Percentiles rank a stretch among this genome's conserved stretches.
Conservation (phyloP, 2,329 filamentous ascomycete genomes). For the Hymenoscyphus repandus region DNA sequence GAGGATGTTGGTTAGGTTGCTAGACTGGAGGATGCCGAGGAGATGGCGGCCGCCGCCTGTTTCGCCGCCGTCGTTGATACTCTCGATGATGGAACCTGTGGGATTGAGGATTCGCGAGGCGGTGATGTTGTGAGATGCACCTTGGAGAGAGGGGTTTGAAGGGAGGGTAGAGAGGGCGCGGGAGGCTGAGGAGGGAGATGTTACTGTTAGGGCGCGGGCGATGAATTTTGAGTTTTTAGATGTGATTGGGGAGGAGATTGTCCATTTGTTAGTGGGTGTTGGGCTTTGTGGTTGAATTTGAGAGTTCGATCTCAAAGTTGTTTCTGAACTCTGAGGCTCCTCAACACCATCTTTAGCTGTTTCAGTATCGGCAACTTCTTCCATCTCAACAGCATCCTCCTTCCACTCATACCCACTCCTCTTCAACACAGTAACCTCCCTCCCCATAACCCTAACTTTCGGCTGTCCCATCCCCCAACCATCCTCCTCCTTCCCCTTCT, state of each 20-base stretch:
- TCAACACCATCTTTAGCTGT: conserved; percentile 2
- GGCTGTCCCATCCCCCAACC: conserved; percentile 70
- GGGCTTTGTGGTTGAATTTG: conserved; percentile 1
- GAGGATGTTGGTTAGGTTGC: conserved; percentile 45
- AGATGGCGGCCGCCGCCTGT: conserved; percentile 52
- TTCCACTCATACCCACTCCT: conserved; percentile 66
- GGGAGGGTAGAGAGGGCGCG: conserved; percentile 44
- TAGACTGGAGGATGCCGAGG: conserved; percentile 47
- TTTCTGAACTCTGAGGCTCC: not conserved
- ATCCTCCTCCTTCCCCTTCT: conserved; percentile 58
- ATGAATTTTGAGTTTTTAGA: conserved; percentile 53
- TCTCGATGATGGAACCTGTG: conserved; percentile 23
- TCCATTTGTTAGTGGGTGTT: conserved; percentile 36
- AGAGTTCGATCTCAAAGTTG: conserved; percentile 1
- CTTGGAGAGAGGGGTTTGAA: conserved; percentile 43
- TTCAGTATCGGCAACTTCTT: conserved; percentile 5
- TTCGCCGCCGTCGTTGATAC: conserved; percentile 52
- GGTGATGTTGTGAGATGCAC: conserved; percentile 49
- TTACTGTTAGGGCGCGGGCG: conserved; percentile 44
- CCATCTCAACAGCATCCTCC: conserved; percentile 13
- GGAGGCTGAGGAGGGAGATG: conserved; percentile 37
- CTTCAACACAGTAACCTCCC: conserved; percentile 71
- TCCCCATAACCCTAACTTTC: conserved; percentile 63
- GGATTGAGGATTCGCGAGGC: conserved; percentile 26
- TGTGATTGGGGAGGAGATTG: conserved; percentile 44